Percentiles rank a stretch among this genome's conserved stretches.
phyloP scores from a whole-genome alignment of 768 basidiomycete genomes.

The Tricholoma matsutake region DNA sequence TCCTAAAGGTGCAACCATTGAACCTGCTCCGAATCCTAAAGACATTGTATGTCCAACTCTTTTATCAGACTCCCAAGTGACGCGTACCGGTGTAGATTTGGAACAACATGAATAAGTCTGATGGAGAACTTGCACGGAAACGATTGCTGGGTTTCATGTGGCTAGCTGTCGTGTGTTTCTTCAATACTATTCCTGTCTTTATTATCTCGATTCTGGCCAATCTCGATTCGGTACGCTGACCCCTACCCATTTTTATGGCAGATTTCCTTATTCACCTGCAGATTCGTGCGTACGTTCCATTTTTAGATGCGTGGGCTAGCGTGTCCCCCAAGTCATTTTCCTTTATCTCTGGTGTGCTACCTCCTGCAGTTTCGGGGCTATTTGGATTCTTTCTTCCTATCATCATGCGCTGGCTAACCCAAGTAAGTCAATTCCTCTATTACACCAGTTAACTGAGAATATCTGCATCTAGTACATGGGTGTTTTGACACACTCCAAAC shows the following conservation, averaged over 20 bases:
- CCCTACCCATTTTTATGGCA: neutral
- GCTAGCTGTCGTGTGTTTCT: slow-evolving; percentile 79
- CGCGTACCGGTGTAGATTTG: slow-evolving; percentile 57
- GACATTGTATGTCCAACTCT: slow-evolving; percentile 57
- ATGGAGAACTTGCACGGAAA: slow-evolving; percentile 64
- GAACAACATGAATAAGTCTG: slow-evolving; percentile 80
- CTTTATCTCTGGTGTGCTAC: slow-evolving; percentile 88
- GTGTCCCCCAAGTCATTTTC: slow-evolving; percentile 69
- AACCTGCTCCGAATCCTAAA: slow-evolving; percentile 83
- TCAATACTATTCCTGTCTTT: slow-evolving; percentile 92
- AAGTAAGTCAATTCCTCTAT: slow-evolving; percentile 49
- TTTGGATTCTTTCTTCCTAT: slow-evolving; percentile 92
- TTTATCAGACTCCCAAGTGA: slow-evolving; percentile 1
- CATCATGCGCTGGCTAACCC: slow-evolving; percentile 87
- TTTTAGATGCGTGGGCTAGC: slow-evolving; percentile 69
- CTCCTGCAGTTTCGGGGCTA: slow-evolving; percentile 81
- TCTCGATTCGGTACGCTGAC: slow-evolving; percentile 62
- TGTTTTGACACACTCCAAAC: slow-evolving; percentile 66
- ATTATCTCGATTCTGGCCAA: slow-evolving; percentile 91
- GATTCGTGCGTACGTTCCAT: slow-evolving; percentile 67
- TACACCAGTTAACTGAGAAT: slow-evolving; percentile 53
- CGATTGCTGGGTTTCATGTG: slow-evolving; percentile 74
- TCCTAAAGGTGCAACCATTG: slow-evolving; percentile 68
- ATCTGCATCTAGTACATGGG: slow-evolving; percentile 56
- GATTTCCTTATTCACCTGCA: slow-evolving; percentile 24